Evolutionary conservation across 495 filamentous ascomycete species (phyloP).

Genomic region (Penicillium psychrofluorescens): DNA sequence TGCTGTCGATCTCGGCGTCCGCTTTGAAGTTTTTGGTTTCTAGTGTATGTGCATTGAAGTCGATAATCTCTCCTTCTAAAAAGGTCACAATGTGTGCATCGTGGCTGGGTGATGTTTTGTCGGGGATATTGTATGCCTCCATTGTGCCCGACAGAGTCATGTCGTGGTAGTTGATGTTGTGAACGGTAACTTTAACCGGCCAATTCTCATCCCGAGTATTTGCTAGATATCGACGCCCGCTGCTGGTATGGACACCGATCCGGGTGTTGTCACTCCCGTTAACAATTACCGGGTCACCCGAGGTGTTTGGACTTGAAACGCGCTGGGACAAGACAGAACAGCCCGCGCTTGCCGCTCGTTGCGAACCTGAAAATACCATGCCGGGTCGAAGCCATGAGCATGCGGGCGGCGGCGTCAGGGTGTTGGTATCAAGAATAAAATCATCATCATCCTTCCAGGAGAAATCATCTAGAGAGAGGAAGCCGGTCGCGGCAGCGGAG

Average conservation of each 20-base stretch:
- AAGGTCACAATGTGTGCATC: slow-evolving; percentile 64
- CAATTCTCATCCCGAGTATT: slow-evolving; percentile 51
- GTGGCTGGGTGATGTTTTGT: slow-evolving; percentile 43
- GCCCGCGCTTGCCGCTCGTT: slow-evolving; percentile 38
- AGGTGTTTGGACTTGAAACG: slow-evolving; percentile 14
- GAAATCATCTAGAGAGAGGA: slow-evolving; percentile 36
- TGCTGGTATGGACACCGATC: slow-evolving; percentile 24
- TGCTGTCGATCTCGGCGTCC: slow-evolving; percentile 53
- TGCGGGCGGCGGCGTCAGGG: slow-evolving; percentile 45
- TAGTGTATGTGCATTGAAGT: slow-evolving; percentile 61
- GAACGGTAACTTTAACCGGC: slow-evolving; percentile 68
- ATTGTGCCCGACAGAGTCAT: slow-evolving; percentile 70
- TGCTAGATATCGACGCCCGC: slow-evolving; percentile 31
- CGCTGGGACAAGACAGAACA: slow-evolving; percentile 23
- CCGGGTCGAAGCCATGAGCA: slow-evolving; percentile 63
- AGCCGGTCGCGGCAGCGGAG: slow-evolving; percentile 42
- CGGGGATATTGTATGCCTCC: slow-evolving; percentile 72
- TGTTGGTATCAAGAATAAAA: slow-evolving; percentile 52
- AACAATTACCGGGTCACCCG: slow-evolving; percentile 32
- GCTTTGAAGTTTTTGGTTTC: slow-evolving; percentile 62
- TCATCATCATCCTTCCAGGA: slow-evolving; percentile 45
- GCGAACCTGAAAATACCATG: slow-evolving; percentile 55
- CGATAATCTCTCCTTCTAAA: slow-evolving; percentile 71
- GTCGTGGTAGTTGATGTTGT: slow-evolving; percentile 53
- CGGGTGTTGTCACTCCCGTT: slow-evolving; percentile 28